A percentile compares a stretch with the other conserved stretches of the same genome.
Evolutionary conservation across 2,329 filamentous ascomycete species (phyloP).

Genomic region (Fusarium agapanthi): DNA sequence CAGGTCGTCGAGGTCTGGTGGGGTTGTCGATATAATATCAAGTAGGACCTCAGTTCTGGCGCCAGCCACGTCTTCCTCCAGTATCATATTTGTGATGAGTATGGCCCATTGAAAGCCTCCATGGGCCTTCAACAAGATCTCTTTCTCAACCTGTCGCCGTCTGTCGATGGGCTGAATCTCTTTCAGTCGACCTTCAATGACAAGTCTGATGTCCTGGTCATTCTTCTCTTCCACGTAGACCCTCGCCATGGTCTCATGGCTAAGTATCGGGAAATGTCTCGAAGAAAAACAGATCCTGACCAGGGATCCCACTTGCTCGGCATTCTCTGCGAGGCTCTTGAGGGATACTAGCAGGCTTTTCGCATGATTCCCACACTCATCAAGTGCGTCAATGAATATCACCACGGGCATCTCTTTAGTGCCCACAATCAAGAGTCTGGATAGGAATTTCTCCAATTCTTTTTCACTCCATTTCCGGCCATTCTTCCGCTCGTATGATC

Average conservation of each 20-base stretch:
- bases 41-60: not conserved
- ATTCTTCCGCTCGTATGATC: not conserved
- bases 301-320: rapidly evolving
- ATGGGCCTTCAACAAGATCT: not conserved
- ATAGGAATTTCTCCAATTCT: not conserved
- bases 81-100: not conserved
- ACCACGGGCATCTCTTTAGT: not conserved
- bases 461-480: not conserved
- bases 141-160: not conserved
- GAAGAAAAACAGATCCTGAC: not conserved
- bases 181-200: not conserved
- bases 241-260: not conserved
- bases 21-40: not conserved
- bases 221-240: not conserved
- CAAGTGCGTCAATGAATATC: not conserved
- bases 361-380: not conserved
- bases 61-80: not conserved
- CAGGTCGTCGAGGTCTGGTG: not conserved
- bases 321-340: not conserved
- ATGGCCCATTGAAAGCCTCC: not conserved
- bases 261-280: not conserved
- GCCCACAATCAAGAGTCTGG: rapidly evolving
- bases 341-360: not conserved
- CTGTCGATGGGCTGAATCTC: rapidly evolving
- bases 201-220: not conserved